Base-by-base conservation (phyloP, 495 filamentous ascomycete species). In the Pyronema omphalodes region DNA sequence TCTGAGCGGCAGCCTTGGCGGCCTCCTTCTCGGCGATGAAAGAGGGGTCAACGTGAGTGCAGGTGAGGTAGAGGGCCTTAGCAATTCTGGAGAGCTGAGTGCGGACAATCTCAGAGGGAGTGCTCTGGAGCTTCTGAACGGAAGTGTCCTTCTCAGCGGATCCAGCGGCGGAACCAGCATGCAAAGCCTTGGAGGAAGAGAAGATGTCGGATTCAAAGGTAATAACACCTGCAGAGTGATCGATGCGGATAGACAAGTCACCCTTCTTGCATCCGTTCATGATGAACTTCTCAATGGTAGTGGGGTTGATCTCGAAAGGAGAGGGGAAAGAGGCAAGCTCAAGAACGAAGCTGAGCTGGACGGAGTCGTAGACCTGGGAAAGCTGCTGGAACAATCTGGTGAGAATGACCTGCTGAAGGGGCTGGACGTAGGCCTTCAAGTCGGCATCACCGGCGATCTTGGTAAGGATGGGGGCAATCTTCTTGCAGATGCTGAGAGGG, bases 261-360 rank as follows among this genome's bases (percentile, higher is more conserved):
- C 91, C 91, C 76, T 98, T 98, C 78, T 98, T 98, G 76, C 91
- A 95, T 56, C 91, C 91, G 70, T 98, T 98, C 91, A 98, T 98
- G 75, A 98, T 95, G 76, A 98, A 98, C 72, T 98, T 98, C 73
- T 98, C 91, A 55, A 98, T 94, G 57, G 84, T 93, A 59, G 79
- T 81, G 39, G 84, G 82, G 57, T 76, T 83, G 59, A 96, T 87
- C 71, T 94, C 83, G 79, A 93, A 96, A 19, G 91, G 89, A 61
- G 93, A 88, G 33, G 91, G 91, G 74, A 98, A 98, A 67, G 91
- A 78, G 54, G 91, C 91, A 34, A 96, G 82, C 62, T 86, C 80
- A 63, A 94, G 82, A 35, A 98, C 89, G 63, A 94, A 94, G 58
- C 80, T 79, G 44, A 98, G 81, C 69, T 94, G 84, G 48, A 98